A percentile compares a stretch with the other conserved stretches of the same genome.
These are phyloP conservation scores for Neltuma alba DNA, from an alignment of 306 rosid genomes.

Conservation along the genomic window DNA sequence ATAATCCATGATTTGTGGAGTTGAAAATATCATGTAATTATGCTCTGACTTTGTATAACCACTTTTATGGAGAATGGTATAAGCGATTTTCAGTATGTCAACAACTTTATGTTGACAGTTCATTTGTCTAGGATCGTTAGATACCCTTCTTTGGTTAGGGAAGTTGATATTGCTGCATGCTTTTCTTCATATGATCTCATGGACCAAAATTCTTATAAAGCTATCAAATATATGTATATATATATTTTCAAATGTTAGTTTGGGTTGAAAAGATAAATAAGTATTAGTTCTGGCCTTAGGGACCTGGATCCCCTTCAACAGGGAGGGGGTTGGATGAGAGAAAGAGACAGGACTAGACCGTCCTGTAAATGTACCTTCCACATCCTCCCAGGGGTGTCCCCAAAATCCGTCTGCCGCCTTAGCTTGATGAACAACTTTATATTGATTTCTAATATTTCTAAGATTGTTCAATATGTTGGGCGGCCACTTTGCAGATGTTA, in stretches of 20 bases:
- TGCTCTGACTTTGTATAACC: not conserved
- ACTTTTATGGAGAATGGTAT: not conserved
- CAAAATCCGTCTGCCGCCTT: not conserved
- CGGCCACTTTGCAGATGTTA: not conserved
- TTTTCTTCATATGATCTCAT: constrained; percentile 2
- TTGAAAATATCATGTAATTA: not conserved
- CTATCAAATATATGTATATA: not conserved
- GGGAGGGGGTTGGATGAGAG: too few relatives aligned
- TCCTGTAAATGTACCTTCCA: too few relatives aligned
- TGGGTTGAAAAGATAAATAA: not conserved
- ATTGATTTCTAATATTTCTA: not conserved
- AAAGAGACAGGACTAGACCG: too few relatives aligned
- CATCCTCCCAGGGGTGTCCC: too few relatives aligned
- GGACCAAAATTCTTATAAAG: constrained; percentile 16
- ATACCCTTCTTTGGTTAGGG: not conserved
- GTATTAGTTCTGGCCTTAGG: not conserved
- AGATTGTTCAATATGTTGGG: not conserved
- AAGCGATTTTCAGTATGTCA: not conserved
- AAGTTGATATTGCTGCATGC: constrained; percentile 7
- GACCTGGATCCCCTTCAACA: too few relatives aligned
- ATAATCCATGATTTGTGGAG: not conserved
- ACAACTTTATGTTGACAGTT: constrained; percentile 9
- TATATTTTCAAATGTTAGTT: not conserved
- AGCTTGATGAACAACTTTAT: not conserved
- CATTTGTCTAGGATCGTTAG: not conserved